Evolutionary conservation across 2,329 filamentous ascomycete species (phyloP).

Genomic region (Epichloe aotearoae): DNA sequence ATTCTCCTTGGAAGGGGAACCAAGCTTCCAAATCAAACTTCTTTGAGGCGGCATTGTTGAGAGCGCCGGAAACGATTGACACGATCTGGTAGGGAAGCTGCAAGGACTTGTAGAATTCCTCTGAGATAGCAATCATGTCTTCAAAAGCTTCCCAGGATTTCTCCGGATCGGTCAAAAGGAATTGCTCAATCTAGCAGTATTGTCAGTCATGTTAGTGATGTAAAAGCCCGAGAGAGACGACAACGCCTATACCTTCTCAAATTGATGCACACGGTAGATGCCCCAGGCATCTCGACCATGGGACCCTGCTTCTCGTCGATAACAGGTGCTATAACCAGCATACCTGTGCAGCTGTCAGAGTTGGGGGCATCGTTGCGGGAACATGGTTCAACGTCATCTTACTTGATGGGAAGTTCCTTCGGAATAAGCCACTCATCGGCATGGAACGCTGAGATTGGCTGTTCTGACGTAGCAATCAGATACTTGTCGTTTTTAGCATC

Average conservation of each 20-base stretch:
- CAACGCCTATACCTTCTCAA: conserved; percentile 58
- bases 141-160: conserved; percentile 91
- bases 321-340: conserved; percentile 88
- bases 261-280: conserved; percentile 95
- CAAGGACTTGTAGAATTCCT: conserved; percentile 90
- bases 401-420: conserved; percentile 80
- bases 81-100: conserved; percentile 84
- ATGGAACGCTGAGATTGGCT: conserved; percentile 87
- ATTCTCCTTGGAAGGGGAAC: conserved; percentile 93
- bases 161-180: conserved; percentile 69
- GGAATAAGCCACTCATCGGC: conserved; percentile 84
- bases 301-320: conserved; percentile 86
- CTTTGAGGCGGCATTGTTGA: conserved; percentile 67
- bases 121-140: conserved; percentile 77
- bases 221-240: neutral
- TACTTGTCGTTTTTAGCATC: conserved; percentile 83
- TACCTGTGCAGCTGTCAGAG: conserved; percentile 48
- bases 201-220: neutral
- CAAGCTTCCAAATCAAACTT: conserved; percentile 95
- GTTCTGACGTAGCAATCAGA: conserved; percentile 70
- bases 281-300: conserved; percentile 88
- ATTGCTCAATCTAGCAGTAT: conserved; percentile 50
- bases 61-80: conserved; percentile 85
- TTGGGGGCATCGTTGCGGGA: neutral
- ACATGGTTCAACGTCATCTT: conserved; percentile 5